These are phyloP conservation scores for Porodaedalea pini DNA, from an alignment of 1,284 basidiomycete genomes.

Conservation along the genomic window DNA sequence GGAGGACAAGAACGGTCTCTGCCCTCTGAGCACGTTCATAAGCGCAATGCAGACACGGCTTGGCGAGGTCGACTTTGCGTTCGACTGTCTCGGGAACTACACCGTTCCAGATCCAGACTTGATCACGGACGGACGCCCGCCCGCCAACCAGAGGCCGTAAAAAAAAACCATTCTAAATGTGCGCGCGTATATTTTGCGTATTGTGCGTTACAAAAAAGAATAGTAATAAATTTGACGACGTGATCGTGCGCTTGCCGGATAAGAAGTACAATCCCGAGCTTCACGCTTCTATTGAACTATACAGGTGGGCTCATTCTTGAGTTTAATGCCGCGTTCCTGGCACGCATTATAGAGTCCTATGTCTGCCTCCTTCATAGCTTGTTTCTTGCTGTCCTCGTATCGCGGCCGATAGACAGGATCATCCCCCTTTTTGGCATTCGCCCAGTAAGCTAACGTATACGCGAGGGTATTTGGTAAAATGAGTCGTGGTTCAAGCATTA, in stretches of 20 bases:
- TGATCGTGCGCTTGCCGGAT: too few species aligned
- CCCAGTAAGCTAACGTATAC: too few species aligned
- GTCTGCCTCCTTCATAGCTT: too few species aligned
- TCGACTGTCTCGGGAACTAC: conserved; percentile 43
- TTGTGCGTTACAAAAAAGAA: neutral
- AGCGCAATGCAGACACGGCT: conserved; percentile 45
- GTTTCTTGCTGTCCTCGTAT: too few species aligned
- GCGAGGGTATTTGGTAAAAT: too few species aligned
- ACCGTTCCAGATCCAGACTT: conserved; percentile 38
- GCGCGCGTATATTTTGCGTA: neutral
- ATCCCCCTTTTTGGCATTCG: too few species aligned
- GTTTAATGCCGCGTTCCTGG: too few species aligned
- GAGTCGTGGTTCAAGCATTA: too few species aligned
- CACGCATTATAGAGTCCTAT: too few species aligned
- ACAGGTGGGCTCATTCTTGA: too few species aligned
- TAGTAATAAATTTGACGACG: neutral
- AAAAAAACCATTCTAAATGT: neutral
- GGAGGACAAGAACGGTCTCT: conserved; percentile 50
- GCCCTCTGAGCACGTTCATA: conserved; percentile 51
- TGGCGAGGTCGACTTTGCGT: conserved; percentile 41
- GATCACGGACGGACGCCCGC: conserved; percentile 38
- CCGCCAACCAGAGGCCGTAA: conserved; percentile 19
- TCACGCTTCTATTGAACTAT: too few species aligned
- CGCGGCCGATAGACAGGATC: too few species aligned
- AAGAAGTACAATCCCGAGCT: neutral